Base-by-base conservation (phyloP, 2,329 filamentous ascomycete species). In the Aspergillus novofumigatus region DNA sequence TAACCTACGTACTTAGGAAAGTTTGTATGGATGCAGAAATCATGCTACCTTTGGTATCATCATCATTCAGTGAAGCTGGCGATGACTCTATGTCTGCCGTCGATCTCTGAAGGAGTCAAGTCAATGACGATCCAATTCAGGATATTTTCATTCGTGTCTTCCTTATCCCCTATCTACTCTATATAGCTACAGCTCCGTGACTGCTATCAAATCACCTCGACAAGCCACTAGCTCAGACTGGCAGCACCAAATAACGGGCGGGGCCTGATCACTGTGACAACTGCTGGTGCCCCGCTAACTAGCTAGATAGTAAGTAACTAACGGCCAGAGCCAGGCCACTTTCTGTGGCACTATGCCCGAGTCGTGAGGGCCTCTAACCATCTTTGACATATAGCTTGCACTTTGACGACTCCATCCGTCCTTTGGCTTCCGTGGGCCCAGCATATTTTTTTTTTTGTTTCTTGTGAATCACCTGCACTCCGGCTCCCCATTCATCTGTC, bases 201-300 rank as follows among this genome's bases (percentile, higher is more conserved):
- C 49, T 29, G 10, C 10, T 29, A 42, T 54, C 47, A 14, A n/a
- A n/a, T 47, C 32, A 47, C 41, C 32, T 25, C 28, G 32, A 23
- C 25, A 42, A n/a, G 1, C 17, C 6, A 20, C 14, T 38, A 38
- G 32, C 32, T 38, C 32, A n/a, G 14, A 7, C 32, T 38, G 32
- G 32, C 32, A 38, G 32, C 32, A 38, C 14, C 32, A 17, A 38
- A 38, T 38, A 17, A 38, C 32, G 32, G 23, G 35, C 41, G 38
- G 45, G 35, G 32, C 42, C 21, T 45, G 32, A 58, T 60, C 56
- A 60, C 58, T 60, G 52, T 58, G 58, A 58, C 58, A 58, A 58
- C 56, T 51, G 14, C 52, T 38, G 41, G 35, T 53, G 57, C 59
- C 57, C 57, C 54, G 58, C 59, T 47, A 56, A 59, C 57, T 57